These are phyloP conservation scores for Retiboletus flavoniger DNA, from an alignment of 1,284 basidiomycete species.

Conservation along the genomic window DNA sequence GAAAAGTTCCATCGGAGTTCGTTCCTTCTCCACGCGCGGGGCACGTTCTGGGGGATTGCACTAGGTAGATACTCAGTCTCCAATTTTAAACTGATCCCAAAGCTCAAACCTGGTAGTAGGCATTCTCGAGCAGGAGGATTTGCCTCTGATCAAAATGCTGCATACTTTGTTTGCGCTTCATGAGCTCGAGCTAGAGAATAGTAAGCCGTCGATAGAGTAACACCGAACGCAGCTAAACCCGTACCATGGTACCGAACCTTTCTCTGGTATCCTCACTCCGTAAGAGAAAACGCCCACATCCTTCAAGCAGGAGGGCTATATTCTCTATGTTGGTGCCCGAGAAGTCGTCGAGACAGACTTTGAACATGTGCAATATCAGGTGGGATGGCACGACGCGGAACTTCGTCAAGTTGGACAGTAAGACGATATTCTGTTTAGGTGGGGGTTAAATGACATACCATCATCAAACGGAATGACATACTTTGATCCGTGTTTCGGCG, in stretches of 20 bases:
- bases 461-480: slow-evolving; percentile 31
- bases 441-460: not conserved
- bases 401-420: slow-evolving; percentile 91
- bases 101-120: slow-evolving; percentile 85
- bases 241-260: slow-evolving; percentile 79
- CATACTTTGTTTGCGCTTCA: slow-evolving; percentile 91
- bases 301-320: slow-evolving; percentile 87
- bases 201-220: slow-evolving; percentile 1
- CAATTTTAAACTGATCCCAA: not conserved
- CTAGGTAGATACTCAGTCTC: slow-evolving; percentile 41
- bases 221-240: slow-evolving; percentile 9
- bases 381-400: slow-evolving; percentile 93
- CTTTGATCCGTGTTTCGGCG: slow-evolving; percentile 82
- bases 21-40: slow-evolving; percentile 80
- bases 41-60: slow-evolving; percentile 96
- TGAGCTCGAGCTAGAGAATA: slow-evolving; percentile 75
- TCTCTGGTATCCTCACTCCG: slow-evolving; percentile 85
- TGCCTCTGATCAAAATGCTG: slow-evolving; percentile 93
- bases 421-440: slow-evolving; percentile 75
- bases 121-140: slow-evolving; percentile 90
- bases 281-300: slow-evolving; percentile 90
- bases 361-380: slow-evolving; percentile 92
- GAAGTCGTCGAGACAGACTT: slow-evolving; percentile 96
- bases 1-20: slow-evolving; percentile 89
- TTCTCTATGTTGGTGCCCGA: slow-evolving; percentile 92